Conservation (phyloP, 176 grass and related monocot genomes). For the Oryza meridionalis region DNA sequence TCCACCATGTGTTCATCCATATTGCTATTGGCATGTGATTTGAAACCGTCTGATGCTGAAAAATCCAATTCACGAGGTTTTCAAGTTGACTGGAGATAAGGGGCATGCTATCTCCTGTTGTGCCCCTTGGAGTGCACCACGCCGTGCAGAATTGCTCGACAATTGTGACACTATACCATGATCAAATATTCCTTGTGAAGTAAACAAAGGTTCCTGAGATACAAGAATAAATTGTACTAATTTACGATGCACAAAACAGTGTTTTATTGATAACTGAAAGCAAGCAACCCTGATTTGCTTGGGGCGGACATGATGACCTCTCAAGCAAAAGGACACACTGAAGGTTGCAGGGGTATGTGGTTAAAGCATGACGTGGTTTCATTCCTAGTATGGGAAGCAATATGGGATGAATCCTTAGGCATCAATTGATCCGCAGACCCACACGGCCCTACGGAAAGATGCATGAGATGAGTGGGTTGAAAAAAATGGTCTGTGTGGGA, state of each 20-base stretch:
- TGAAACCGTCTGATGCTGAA: background rate
- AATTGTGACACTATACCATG: slow-evolving; percentile 23
- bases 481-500: background rate
- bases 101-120: slow-evolving; percentile 16
- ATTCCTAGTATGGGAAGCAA: slow-evolving; percentile 33
- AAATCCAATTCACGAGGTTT: too few species aligned
- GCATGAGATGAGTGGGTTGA: background rate
- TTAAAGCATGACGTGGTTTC: background rate
- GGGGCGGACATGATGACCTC: slow-evolving; percentile 40
- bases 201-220: slow-evolving; percentile 30
- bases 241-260: slow-evolving; percentile 18
- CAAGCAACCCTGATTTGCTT: slow-evolving; percentile 29
- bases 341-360: slow-evolving; percentile 39
- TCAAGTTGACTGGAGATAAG: slow-evolving; percentile 21
- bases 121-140: slow-evolving; percentile 43
- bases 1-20: slow-evolving; percentile 23
- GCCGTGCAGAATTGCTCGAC: slow-evolving; percentile 43
- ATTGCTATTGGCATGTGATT: background rate
- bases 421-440: slow-evolving; percentile 34
- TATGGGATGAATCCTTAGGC: slow-evolving; percentile 31
- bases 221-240: slow-evolving; percentile 25
- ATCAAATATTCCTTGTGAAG: slow-evolving; percentile 50
- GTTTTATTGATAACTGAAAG: slow-evolving; percentile 15
- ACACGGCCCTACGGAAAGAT: slow-evolving; percentile 31
- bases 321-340: slow-evolving; percentile 45